Conservation (phyloP, 2,329 filamentous ascomycete species). For the Pseudomassariella vexata region DNA sequence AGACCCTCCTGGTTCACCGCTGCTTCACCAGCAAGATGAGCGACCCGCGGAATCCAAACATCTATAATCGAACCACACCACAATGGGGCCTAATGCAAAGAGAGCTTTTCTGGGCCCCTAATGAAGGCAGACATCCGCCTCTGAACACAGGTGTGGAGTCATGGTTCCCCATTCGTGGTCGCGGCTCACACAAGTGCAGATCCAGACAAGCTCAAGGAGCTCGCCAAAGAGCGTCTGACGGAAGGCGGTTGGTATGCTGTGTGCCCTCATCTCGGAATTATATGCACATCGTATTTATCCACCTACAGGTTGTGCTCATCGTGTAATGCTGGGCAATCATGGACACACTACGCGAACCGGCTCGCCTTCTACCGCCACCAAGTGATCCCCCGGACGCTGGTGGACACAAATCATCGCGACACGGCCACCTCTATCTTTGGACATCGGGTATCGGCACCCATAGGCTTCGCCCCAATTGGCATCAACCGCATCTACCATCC, state of each 20-base stretch:
- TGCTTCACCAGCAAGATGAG: constrained; percentile 13
- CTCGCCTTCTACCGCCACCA: constrained; percentile 60
- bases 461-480: constrained; percentile 19
- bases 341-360: constrained; percentile 49
- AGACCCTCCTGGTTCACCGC: no score
- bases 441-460: constrained; percentile 48
- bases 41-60: constrained; percentile 19
- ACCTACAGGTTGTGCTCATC: constrained; percentile 46
- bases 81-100: constrained; percentile 21
- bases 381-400: constrained; percentile 55
- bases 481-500: constrained; percentile 56
- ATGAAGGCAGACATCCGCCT: constrained; percentile 18
- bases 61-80: constrained; percentile 16
- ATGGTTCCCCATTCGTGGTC: no score
- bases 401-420: constrained; percentile 55
- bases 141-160: constrained; percentile 20
- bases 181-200: constrained; percentile 32
- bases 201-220: constrained; percentile 52
- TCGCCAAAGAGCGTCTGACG: constrained; percentile 49
- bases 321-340: constrained; percentile 49
- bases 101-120: constrained; percentile 20
- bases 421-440: constrained; percentile 54
- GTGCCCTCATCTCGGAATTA: no score
- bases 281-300: no score
- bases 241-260: constrained; percentile 46